phyloP scores from a whole-genome alignment of 768 basidiomycete species.

The Phanerochaete sordida region DNA sequence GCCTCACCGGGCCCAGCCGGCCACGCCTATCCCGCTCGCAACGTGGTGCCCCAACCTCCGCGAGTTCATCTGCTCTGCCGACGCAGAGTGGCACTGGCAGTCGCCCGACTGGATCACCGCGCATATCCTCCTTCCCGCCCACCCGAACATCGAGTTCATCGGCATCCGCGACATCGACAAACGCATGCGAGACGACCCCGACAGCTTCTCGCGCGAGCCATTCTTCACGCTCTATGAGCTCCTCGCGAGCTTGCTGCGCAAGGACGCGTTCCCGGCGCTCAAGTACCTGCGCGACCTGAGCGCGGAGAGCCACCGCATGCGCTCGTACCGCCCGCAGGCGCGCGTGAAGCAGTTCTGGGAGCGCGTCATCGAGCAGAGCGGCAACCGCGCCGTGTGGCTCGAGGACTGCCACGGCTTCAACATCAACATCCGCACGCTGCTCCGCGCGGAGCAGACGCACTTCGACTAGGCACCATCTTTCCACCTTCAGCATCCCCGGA shows the following conservation, averaged over 20 bases:
- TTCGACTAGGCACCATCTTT: neutral
- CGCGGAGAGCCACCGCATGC: constrained; percentile 51
- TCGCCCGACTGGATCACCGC: constrained; percentile 80
- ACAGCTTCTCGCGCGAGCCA: constrained; percentile 28
- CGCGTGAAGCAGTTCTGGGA: constrained; percentile 40
- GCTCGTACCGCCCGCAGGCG: constrained; percentile 34
- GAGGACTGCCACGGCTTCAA: constrained; percentile 64
- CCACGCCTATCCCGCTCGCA: constrained; percentile 46
- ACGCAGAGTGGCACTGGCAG: constrained; percentile 81
- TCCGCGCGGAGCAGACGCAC: constrained; percentile 24
- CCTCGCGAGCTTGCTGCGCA: constrained; percentile 52
- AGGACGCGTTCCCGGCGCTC: constrained; percentile 59
- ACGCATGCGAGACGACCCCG: constrained; percentile 43
- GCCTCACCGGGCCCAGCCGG: constrained; percentile 24
- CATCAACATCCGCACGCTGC: constrained; percentile 43
- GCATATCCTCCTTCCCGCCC: constrained; percentile 64
- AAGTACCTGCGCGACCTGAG: constrained; percentile 65
- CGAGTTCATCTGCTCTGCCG: constrained; percentile 71
- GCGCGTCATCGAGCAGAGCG: constrained; percentile 40
- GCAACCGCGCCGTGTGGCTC: constrained; percentile 53
- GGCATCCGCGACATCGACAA: constrained; percentile 71
- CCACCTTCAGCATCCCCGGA: neutral
- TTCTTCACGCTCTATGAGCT: constrained; percentile 69
- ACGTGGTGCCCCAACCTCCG: constrained; percentile 66
- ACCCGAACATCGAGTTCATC: constrained; percentile 59